Evolutionary conservation across 352 stramenopile genomes (phyloP).

Genomic region (Stramenopiles sp.): DNA sequence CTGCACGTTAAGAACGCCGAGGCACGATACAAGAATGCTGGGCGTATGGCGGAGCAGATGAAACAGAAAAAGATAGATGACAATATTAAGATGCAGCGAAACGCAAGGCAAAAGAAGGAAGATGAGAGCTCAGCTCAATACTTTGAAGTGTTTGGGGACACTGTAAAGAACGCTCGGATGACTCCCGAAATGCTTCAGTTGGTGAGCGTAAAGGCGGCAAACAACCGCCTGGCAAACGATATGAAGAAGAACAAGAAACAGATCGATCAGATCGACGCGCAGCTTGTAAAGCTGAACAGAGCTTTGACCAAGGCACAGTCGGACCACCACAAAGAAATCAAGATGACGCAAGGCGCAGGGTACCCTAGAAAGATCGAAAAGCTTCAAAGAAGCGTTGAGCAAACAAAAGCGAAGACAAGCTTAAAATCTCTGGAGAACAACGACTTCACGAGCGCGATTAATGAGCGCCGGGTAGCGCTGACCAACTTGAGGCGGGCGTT

Average conservation of each 20-base stretch:
- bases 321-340: not conserved
- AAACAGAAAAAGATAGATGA: not conserved
- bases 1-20: not conserved
- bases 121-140: not conserved
- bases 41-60: not conserved
- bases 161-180: not conserved
- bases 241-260: not conserved
- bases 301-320: not conserved
- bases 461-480: not conserved
- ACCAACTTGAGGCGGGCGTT: not conserved
- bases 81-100: not conserved
- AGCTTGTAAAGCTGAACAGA: not conserved
- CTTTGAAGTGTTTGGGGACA: too few relatives aligned
- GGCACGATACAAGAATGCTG: not conserved
- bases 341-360: not conserved
- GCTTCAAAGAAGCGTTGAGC: not conserved
- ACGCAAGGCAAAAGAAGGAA: not conserved
- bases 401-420: not conserved
- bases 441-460: not conserved
- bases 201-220: not conserved
- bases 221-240: not conserved
- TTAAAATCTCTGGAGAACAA: not conserved
- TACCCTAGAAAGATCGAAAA: constrained; percentile 3
- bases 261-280: not conserved
- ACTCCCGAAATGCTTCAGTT: not conserved